A percentile compares a stretch with the other conserved stretches of the same genome.
Evolutionary conservation across 805 yeast genomes (phyloP).

Genomic region (Saturnispora dispora): DNA sequence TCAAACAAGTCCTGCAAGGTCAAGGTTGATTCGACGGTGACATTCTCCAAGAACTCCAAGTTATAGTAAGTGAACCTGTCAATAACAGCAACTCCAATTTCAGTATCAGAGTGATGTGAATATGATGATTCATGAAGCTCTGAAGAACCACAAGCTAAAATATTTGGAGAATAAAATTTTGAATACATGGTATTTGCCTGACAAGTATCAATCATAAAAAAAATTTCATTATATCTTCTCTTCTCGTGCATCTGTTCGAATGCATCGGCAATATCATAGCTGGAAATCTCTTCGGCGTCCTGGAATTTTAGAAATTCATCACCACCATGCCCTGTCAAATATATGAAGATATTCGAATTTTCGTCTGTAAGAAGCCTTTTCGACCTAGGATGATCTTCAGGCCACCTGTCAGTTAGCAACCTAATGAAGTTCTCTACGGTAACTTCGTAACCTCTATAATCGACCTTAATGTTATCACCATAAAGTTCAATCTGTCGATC

Average conservation of each 20-base stretch:
- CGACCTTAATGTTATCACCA: conserved; percentile 93
- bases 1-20: conserved; percentile 81
- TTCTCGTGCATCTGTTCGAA: conserved; percentile 95
- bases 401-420: conserved; percentile 90
- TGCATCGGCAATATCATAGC: conserved; percentile 94
- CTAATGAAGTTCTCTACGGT: conserved; percentile 96
- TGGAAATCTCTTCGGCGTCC: conserved; percentile 95
- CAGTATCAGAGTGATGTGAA: conserved; percentile 92
- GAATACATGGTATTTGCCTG: conserved; percentile 98
- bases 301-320: conserved; percentile 95
- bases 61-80: conserved; percentile 93
- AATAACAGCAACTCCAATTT: conserved; percentile 95
- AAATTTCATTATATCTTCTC: conserved; percentile 87
- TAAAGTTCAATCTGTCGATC: conserved; percentile 88
- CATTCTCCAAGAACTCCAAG: conserved; percentile 73
- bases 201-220: conserved; percentile 97
- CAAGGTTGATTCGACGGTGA: conserved; percentile 62
- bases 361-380: conserved; percentile 89
- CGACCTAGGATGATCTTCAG: conserved; percentile 85
- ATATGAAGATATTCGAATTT: conserved; percentile 85
- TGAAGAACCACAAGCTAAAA: conserved; percentile 88
- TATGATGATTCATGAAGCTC: conserved; percentile 82
- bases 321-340: conserved; percentile 98
- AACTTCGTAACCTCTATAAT: conserved; percentile 94
- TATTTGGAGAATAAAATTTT: conserved; percentile 83